Evolutionary conservation across 1,284 basidiomycete species (phyloP).

Genomic region (Leccinum variabile): DNA sequence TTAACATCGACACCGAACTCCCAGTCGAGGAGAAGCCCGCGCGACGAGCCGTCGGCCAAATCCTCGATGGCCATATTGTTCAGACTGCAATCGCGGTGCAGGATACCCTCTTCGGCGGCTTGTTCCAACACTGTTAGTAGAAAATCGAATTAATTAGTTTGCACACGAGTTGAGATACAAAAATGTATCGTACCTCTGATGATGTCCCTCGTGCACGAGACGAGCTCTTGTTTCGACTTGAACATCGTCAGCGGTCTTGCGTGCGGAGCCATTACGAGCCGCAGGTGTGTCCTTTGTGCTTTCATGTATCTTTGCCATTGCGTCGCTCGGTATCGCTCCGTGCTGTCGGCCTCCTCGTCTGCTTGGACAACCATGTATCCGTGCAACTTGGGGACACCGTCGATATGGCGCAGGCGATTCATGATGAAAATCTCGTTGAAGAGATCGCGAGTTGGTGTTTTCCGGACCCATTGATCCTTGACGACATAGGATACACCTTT

Average conservation of each 20-base stretch:
- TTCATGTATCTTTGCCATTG: neutral
- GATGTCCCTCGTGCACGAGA: neutral
- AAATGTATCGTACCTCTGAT: neutral
- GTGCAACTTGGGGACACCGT: neutral
- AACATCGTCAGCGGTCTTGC: neutral
- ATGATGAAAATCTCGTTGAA: neutral
- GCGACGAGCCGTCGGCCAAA: neutral
- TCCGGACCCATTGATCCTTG: conserved; percentile 2
- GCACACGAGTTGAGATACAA: neutral
- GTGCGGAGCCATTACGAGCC: neutral
- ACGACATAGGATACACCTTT: neutral
- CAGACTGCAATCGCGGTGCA: neutral
- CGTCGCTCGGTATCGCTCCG: neutral
- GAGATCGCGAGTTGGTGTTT: neutral
- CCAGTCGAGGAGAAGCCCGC: neutral
- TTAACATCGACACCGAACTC: neutral
- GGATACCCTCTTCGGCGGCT: neutral
- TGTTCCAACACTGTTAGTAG: neutral
- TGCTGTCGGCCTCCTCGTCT: neutral
- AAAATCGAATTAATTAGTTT: neutral
- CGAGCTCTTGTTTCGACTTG: neutral
- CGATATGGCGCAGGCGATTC: neutral
- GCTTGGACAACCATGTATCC: neutral
- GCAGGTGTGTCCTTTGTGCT: neutral
- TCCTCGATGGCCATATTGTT: neutral